Percentiles rank a stretch among this genome's conserved stretches.
Conservation (phyloP, 1,284 basidiomycete species). For the Malassezia globosa region DNA sequence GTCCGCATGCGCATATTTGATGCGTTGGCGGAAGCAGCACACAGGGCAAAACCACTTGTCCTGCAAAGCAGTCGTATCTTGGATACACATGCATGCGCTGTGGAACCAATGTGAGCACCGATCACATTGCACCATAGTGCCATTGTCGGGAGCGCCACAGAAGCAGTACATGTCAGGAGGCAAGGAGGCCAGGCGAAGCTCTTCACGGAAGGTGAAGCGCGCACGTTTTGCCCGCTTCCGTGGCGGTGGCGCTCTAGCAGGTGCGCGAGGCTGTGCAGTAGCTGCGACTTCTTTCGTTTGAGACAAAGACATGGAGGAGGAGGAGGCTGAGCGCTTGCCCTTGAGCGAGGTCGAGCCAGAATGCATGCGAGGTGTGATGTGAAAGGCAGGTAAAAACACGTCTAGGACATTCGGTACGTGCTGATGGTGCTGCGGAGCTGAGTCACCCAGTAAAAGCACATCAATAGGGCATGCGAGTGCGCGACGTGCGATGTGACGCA, state of each 20-base stretch:
- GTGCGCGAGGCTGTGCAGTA: constrained; percentile 8
- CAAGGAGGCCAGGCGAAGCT: constrained; percentile 20
- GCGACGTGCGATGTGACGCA: constrained; percentile 25
- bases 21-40: constrained; percentile 44
- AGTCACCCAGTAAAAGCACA: constrained; percentile 24
- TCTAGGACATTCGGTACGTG: constrained; percentile 13
- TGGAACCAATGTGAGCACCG: constrained; percentile 46
- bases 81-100: constrained; percentile 36
- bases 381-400: constrained; percentile 5
- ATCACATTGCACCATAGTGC: constrained; percentile 44
- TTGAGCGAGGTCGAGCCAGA: neutral
- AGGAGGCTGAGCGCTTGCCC: neutral
- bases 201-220: constrained; percentile 43
- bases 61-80: constrained; percentile 25
- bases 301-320: too few species aligned
- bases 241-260: neutral
- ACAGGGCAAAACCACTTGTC: constrained; percentile 44
- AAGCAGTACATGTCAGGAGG: constrained; percentile 37
- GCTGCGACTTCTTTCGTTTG: too few species aligned
- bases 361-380: neutral
- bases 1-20: constrained; percentile 40
- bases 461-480: constrained; percentile 30
- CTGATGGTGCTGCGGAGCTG: constrained; percentile 3
- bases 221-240: constrained; percentile 41
- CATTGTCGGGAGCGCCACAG: constrained; percentile 35